Evolutionary conservation across 2,329 filamentous ascomycete species (phyloP), one percentile per base, ranked within the genome.

Genomic region (Metarhizium guizhouense): DNA sequence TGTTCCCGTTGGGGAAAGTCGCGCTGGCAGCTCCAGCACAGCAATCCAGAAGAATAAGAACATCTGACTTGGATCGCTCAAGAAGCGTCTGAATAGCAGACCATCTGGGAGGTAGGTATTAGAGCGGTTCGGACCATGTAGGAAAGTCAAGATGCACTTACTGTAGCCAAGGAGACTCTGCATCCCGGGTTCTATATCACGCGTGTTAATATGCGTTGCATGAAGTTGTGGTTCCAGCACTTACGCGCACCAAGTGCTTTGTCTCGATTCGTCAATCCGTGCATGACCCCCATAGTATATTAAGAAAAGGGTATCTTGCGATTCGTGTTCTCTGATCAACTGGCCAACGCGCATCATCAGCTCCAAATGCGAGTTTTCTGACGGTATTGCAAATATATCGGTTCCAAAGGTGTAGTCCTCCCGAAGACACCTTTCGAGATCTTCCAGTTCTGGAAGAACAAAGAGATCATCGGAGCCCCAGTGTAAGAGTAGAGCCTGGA

Each of bases 211-310:
- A 14, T 38, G 2, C 36, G 25, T 3, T 20, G 20, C 16, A 18
- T 18, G 25, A 8, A 8, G 3, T 11, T 25, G 14, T 42, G 18
- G 4, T 11, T n/a, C 16, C 5, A 52, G 10, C 50, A 77, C 76
- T 70, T 70, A 79, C 72, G 80, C 80, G 63, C 79, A 83, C 80
- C 80, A 83, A 7, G 79, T 82, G 64, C 80, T 83, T 62, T 83
- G 80, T 52, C 80, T 72, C 25, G 79, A 80, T 57, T 82, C 78
- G 57, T 83, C 80, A 57, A 83, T 83, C 58, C 76, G 75, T 3
- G 80, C 80, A 64, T 84, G 81, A 0, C 81, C 81, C 11, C 79
- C 81, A 55, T 84, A 83, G 63, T 83, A 84, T 16, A 83, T 68
- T 8, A 83, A 64, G 59, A 83, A 81, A 1, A 84, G 67, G 0